phyloP scores from a whole-genome alignment of 352 stramenopile species.

The Globisporangium solare region DNA sequence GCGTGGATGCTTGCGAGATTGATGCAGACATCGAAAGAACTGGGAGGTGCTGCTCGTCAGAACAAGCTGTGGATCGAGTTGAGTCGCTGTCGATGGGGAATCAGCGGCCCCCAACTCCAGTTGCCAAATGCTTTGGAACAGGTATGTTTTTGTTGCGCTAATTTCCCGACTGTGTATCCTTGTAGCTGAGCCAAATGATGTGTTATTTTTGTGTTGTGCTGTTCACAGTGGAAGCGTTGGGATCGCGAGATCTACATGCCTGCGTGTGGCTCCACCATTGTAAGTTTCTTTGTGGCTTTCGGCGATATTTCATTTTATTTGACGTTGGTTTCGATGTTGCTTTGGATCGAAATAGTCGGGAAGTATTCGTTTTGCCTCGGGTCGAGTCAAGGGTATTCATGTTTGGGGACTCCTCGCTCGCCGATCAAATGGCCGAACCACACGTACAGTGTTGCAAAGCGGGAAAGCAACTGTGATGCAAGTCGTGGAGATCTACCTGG shows the following conservation, averaged over 20 bases:
- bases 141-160: neutral
- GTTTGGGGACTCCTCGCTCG: conserved; percentile 41
- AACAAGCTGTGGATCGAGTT: conserved; percentile 35
- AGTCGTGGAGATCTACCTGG: conserved; percentile 51
- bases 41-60: conserved; percentile 14
- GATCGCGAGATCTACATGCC: conserved; percentile 36
- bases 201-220: conserved; percentile 5
- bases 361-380: conserved; percentile 30
- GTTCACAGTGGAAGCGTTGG: conserved; percentile 28
- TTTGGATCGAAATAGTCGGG: conserved; percentile 11
- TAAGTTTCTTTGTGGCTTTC: conserved; percentile 10
- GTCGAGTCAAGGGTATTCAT: conserved; percentile 18
- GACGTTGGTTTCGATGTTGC: conserved; percentile 1
- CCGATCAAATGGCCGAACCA: conserved; percentile 55
- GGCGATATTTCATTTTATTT: neutral
- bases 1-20: conserved; percentile 40
- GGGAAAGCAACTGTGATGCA: conserved; percentile 43
- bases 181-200: neutral
- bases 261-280: conserved; percentile 27
- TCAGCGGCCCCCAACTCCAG: conserved; percentile 3
- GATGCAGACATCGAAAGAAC: conserved; percentile 28
- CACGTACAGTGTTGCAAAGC: conserved; percentile 39
- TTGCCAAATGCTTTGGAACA: conserved; percentile 3
- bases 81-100: conserved; percentile 28
- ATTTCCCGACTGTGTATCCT: neutral